Base-by-base conservation (phyloP, 352 stramenopile species). In the Phytopythium cucurbitacearum region DNA sequence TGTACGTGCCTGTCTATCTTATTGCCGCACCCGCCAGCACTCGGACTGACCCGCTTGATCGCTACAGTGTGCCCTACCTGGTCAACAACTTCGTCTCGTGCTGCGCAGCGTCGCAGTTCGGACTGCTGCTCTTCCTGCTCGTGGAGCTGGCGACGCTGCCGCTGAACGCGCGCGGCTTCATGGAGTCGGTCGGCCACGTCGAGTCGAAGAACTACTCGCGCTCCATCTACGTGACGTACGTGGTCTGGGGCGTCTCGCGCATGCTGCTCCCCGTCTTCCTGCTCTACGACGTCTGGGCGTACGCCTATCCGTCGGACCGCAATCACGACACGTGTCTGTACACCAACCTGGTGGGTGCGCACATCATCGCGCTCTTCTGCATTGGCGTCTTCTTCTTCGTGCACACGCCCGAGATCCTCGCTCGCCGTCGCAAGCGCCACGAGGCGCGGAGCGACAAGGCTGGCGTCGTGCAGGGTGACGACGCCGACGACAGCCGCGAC, bases 31-130 rank as follows among this genome's bases (percentile, higher is more conserved):
- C 7, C 9, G 21, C 9, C 28, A 44, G 33, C 48, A 41, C 28
- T 48, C 21, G 52, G 16, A 36, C 21, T 37, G 6, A 48, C 28
- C 5, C 35, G 13, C 50, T 11, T 64, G 12, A 42, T 10, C 36
- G 40, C 10, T 15, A 41, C 54, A 91, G 81, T 10, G 59, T 91
- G 8, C 83, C 83, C 37, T 93, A 93, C 59, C 75, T 84, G 9
- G 89, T 93, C 65, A 91, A 93, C 76, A 93, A 93, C 63, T 93
- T 93, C 52, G 59, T 89, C 13, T 84, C 83, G 45, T 90, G 80
- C 64, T 93, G 83, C 50, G 79, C 72, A 9, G 79, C 80, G 12
- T 85, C 74, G 10, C 79, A 91, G 51, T 93, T 89, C 40, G 80
- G 77, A 4, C 56, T 93, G 45, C 58, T 91, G 43, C 65, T 93